Evolutionary conservation across 73 alveolate species (phyloP).

Genomic region (Effrenium voratum): DNA sequence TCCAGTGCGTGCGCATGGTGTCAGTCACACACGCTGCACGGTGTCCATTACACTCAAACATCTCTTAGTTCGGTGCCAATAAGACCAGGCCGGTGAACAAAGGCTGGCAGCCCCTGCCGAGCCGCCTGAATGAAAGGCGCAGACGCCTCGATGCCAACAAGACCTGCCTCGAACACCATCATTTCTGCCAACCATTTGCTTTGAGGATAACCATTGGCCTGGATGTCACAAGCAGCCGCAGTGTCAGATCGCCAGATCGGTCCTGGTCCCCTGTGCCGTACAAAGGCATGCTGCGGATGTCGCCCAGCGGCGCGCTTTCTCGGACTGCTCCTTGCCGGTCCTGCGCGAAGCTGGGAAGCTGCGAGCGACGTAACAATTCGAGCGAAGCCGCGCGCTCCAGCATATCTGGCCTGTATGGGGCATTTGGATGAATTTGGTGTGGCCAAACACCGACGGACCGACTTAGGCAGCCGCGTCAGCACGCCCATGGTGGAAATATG

Average conservation of each 20-base stretch:
- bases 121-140: slow-evolving; percentile 12
- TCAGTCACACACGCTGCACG: neutral
- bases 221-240: neutral
- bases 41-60: neutral
- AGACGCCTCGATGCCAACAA: neutral
- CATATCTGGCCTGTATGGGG: slow-evolving; percentile 78
- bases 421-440: no score
- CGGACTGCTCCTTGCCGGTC: slow-evolving; percentile 66
- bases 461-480: slow-evolving; percentile 27
- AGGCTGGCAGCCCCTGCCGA: slow-evolving; percentile 68
- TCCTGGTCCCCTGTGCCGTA: slow-evolving; percentile 91
- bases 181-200: slow-evolving; percentile 92
- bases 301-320: slow-evolving; percentile 55
- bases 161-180: slow-evolving; percentile 64
- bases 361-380: neutral
- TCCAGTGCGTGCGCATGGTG: neutral
- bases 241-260: neutral
- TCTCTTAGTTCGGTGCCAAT: neutral
- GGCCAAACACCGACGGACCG: no score
- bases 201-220: slow-evolving; percentile 93
- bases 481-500: slow-evolving; percentile 93
- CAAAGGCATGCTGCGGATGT: slow-evolving; percentile 84
- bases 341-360: no score
- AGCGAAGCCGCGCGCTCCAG: neutral
- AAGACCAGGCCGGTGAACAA: slow-evolving; percentile 77